Evolutionary conservation across 371 early-diverging fungal species (phyloP).

Genomic region (Mortierella sp.): DNA sequence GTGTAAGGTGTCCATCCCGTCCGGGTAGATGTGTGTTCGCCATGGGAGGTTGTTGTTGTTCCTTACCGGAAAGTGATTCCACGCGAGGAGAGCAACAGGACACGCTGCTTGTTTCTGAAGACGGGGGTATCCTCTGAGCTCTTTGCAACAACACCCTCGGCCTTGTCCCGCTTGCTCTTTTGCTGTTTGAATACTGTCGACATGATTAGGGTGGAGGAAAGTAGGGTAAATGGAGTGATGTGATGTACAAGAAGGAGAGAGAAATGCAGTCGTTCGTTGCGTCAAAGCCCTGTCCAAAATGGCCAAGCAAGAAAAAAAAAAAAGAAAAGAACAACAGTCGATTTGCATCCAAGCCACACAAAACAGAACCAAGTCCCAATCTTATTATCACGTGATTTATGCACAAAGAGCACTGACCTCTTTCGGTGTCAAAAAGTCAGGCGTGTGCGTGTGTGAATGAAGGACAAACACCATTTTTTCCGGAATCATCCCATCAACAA

Average conservation of each 20-base stretch:
- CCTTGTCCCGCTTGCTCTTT: slow-evolving; percentile 60
- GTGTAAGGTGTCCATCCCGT: background rate
- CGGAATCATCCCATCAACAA: background rate
- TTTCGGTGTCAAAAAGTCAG: background rate
- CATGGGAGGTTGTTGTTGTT: background rate
- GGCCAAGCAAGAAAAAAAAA: background rate
- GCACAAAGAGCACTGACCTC: background rate
- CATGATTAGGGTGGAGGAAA: slow-evolving; percentile 16
- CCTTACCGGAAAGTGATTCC: slow-evolving; percentile 89
- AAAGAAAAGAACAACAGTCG: slow-evolving; percentile 6
- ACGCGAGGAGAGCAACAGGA: slow-evolving; percentile 90
- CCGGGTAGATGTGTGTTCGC: background rate
- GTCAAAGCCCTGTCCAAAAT: background rate
- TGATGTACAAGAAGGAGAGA: slow-evolving; percentile 2
- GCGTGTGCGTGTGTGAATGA: background rate
- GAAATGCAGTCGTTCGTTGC: background rate
- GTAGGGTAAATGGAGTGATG: background rate
- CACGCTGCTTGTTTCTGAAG: slow-evolving; percentile 84
- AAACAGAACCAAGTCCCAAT: background rate
- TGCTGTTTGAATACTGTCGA: slow-evolving; percentile 51
- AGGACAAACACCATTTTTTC: background rate
- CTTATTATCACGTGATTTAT: background rate
- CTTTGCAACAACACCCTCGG: slow-evolving; percentile 37
- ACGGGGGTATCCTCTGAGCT: slow-evolving; percentile 30
- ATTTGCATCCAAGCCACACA: background rate